A percentile compares a stretch with the other conserved stretches of the same genome.
Conservation (phyloP, 495 filamentous ascomycete genomes). For the Trypethelium eluteriae region DNA sequence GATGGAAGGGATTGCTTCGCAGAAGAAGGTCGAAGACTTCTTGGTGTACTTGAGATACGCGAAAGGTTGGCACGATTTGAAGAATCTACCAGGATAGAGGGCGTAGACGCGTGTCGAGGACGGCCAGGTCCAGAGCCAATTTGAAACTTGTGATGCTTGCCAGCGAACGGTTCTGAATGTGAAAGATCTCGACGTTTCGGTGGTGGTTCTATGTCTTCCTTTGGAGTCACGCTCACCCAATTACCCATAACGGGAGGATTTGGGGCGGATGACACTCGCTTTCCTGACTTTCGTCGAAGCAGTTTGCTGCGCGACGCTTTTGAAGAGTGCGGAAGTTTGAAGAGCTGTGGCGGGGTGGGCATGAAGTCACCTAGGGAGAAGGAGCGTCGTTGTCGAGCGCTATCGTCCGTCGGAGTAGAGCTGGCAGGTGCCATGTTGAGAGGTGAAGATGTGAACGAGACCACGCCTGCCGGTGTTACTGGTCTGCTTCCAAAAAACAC, state of each 20-base stretch:
- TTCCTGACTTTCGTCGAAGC: constrained; percentile 18
- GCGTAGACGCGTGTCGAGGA: background rate
- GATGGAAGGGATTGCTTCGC: constrained; percentile 22
- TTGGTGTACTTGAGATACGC: background rate
- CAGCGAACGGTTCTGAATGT: constrained; percentile 21
- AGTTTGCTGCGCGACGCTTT: constrained; percentile 25
- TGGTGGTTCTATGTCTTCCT: constrained; percentile 24
- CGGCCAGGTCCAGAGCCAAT: constrained; percentile 1
- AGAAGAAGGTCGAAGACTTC: constrained; percentile 1
- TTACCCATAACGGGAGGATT: constrained; percentile 27
- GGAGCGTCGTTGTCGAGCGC: constrained; percentile 27
- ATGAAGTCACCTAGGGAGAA: constrained; percentile 37
- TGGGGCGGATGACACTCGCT: constrained; percentile 28
- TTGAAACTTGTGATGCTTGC: constrained; percentile 4
- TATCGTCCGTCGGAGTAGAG: constrained; percentile 2
- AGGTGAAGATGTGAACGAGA: background rate
- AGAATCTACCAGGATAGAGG: background rate
- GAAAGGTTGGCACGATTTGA: background rate
- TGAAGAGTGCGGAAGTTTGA: constrained; percentile 27
- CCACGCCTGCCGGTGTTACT: constrained; percentile 19
- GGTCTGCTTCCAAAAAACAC: constrained; percentile 29
- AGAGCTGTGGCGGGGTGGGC: constrained; percentile 25
- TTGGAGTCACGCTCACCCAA: constrained; percentile 22
- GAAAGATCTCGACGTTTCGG: constrained; percentile 33
- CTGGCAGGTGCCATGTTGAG: background rate